phyloP scores from a whole-genome alignment of 176 grass and related monocot genomes.

The Phoenix roebelenii region DNA sequence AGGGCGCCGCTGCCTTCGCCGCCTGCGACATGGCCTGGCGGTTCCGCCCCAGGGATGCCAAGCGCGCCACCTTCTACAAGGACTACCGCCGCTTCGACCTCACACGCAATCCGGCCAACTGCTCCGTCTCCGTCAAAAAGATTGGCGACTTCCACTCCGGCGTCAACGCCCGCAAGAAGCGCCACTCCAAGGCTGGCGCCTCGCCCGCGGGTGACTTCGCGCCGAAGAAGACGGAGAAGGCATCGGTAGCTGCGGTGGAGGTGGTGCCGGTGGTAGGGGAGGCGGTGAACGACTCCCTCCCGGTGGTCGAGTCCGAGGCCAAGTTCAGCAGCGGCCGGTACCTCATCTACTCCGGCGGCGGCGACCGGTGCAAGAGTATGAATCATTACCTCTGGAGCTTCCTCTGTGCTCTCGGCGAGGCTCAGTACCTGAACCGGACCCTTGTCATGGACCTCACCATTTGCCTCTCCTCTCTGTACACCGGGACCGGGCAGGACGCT shows the following conservation, averaged over 20 bases:
- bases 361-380: constrained; percentile 20
- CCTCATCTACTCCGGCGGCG: constrained; percentile 9
- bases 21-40: no score
- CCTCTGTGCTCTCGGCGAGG: constrained; percentile 17
- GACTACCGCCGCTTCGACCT: constrained; percentile 18
- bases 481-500: constrained; percentile 1
- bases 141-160: constrained; percentile 14
- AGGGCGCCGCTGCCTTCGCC: no score
- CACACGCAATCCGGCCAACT: neutral
- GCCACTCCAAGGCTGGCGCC: neutral
- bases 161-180: constrained; percentile 13
- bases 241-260: neutral
- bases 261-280: constrained; percentile 11
- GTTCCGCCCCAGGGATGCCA: no score
- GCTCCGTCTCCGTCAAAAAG: constrained; percentile 2
- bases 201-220: neutral
- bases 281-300: constrained; percentile 12
- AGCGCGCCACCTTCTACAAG: neutral
- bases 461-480: constrained; percentile 19
- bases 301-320: constrained; percentile 10
- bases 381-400: constrained; percentile 19
- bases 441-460: constrained; percentile 18
- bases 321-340: constrained; percentile 10
- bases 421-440: constrained; percentile 11
- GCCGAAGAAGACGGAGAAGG: constrained; percentile 4